Evolutionary conservation across 495 filamentous ascomycete species (phyloP).

Genomic region (Penicillium paradoxum): DNA sequence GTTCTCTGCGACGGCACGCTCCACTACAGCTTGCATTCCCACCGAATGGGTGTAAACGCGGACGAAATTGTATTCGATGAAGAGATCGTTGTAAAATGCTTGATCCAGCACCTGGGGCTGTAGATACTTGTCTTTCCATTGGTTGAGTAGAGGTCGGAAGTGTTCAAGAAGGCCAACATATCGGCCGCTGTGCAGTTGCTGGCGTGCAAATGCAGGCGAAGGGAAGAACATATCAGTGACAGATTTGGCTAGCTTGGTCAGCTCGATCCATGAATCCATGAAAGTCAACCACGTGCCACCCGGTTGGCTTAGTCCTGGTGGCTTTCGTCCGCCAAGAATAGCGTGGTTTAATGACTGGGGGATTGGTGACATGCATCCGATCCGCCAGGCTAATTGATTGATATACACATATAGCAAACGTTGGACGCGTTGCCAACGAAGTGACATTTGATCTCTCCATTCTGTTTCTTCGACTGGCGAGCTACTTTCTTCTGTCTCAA

Average conservation of each 20-base stretch:
- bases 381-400: constrained; percentile 49
- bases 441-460: constrained; percentile 33
- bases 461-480: constrained; percentile 22
- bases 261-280: constrained; percentile 50
- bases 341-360: constrained; percentile 46
- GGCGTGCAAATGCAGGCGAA: constrained; percentile 46
- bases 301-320: constrained; percentile 24
- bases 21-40: constrained; percentile 51
- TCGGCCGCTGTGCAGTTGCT: constrained; percentile 48
- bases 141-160: constrained; percentile 45
- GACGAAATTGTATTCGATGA: constrained; percentile 53
- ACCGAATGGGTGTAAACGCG: constrained; percentile 51
- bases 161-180: constrained; percentile 50
- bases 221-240: constrained; percentile 53
- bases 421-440: constrained; percentile 41
- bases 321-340: constrained; percentile 32
- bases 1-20: constrained; percentile 40
- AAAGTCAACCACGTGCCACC: constrained; percentile 40
- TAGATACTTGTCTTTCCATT: constrained; percentile 49
- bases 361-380: constrained; percentile 50
- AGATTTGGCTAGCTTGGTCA: constrained; percentile 49
- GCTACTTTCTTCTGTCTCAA: constrained; percentile 36
- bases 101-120: constrained; percentile 35
- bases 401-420: constrained; percentile 50
- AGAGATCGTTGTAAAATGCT: constrained; percentile 42